A percentile compares a stretch with the other conserved stretches of the same genome.
Conservation (phyloP, 495 filamentous ascomycete species). For the Acidiella bohemica region DNA sequence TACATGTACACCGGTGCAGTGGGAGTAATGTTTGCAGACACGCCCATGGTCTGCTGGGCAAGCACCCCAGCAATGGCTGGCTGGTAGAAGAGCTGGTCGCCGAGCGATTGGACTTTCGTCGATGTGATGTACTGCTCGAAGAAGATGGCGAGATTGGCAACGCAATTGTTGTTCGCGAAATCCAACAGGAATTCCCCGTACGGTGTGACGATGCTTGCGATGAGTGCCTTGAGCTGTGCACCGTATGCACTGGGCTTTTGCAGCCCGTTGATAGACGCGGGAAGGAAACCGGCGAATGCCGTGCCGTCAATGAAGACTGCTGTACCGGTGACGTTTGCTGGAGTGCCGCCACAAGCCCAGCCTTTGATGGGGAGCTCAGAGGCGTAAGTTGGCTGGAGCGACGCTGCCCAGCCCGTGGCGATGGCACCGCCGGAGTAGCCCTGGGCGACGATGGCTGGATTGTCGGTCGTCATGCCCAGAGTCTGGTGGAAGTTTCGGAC, state of each 20-base stretch:
- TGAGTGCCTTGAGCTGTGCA: neutral
- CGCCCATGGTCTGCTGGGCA: neutral
- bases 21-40: neutral
- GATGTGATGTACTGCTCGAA: neutral
- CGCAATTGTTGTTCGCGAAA: slow-evolving; percentile 2
- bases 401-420: slow-evolving; percentile 7
- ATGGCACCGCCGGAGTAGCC: slow-evolving; percentile 12
- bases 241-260: neutral
- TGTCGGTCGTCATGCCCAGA: neutral
- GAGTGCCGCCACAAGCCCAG: slow-evolving; percentile 2
- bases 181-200: neutral
- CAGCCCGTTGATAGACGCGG: neutral
- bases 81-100: neutral
- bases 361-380: slow-evolving; percentile 6
- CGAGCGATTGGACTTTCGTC: slow-evolving; percentile 1
- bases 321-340: slow-evolving; percentile 3
- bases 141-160: neutral
- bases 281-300: slow-evolving; percentile 4
- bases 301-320: slow-evolving; percentile 1
- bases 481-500: neutral
- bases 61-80: slow-evolving; percentile 2
- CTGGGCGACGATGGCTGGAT: slow-evolving; percentile 1
- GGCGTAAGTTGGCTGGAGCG: slow-evolving; percentile 7
- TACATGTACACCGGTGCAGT: slow-evolving; percentile 4
- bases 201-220: neutral